A percentile compares a stretch with the other conserved stretches of the same genome.
phyloP scores from a whole-genome alignment of 768 basidiomycete genomes.

The Cyathus striatus region DNA sequence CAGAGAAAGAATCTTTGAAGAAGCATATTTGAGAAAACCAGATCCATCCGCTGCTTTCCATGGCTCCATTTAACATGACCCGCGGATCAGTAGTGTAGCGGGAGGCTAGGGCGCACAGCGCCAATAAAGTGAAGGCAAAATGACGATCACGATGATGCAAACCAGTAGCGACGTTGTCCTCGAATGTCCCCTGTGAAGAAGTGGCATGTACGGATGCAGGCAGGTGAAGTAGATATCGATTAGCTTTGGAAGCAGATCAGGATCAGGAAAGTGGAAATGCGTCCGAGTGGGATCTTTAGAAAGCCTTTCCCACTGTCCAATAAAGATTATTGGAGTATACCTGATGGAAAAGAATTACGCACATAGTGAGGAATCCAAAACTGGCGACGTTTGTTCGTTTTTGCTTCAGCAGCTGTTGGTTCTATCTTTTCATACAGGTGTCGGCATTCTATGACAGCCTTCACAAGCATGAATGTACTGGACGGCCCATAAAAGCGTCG shows the following conservation, averaged over 20 bases:
- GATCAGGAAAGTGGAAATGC: conserved; percentile 31
- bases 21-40: conserved; percentile 51
- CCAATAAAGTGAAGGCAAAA: conserved; percentile 47
- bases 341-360: neutral
- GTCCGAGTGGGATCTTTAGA: conserved; percentile 9
- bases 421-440: no score
- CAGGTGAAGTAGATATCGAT: conserved; percentile 50
- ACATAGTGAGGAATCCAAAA: conserved; percentile 7
- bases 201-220: conserved; percentile 39
- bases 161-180: conserved; percentile 31
- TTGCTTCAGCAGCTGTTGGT: no score
- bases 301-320: conserved; percentile 20
- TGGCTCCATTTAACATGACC: conserved; percentile 18
- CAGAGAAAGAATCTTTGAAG: conserved; percentile 46
- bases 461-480: conserved; percentile 1
- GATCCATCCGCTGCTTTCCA: conserved; percentile 42
- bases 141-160: conserved; percentile 34
- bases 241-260: conserved; percentile 36
- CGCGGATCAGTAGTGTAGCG: conserved; percentile 45
- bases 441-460: no score
- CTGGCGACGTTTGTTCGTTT: no score
- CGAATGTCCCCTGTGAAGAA: conserved; percentile 58
- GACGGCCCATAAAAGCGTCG: conserved; percentile 5
- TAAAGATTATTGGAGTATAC: conserved; percentile 2
- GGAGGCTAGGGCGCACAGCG: conserved; percentile 50